Percentiles rank a stretch among this genome's conserved stretches.
Conservation (phyloP, 768 basidiomycete genomes). For the Suillus plorans region DNA sequence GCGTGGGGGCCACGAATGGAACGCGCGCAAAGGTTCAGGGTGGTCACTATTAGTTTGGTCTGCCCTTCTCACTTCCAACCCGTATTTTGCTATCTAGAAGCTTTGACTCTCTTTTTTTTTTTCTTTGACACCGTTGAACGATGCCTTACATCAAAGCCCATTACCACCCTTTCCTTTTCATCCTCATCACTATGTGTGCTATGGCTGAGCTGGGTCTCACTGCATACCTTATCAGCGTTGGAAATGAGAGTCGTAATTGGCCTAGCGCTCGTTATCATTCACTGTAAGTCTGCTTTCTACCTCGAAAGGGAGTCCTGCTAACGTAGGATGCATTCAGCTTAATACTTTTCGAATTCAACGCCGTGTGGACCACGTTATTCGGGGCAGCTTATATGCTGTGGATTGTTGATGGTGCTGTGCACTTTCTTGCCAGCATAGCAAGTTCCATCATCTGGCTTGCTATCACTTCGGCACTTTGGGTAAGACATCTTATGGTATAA, state of each 20-base stretch:
- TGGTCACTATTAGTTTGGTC: slow-evolving; percentile 17
- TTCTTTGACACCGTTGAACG: slow-evolving; percentile 13
- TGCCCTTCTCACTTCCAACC: background rate
- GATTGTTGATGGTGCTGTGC: slow-evolving; percentile 63
- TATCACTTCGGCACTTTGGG: slow-evolving; percentile 68
- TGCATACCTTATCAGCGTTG: slow-evolving; percentile 68
- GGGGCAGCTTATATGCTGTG: slow-evolving; percentile 69
- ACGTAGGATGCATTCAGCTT: slow-evolving; percentile 35
- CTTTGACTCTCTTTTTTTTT: slow-evolving; percentile 8
- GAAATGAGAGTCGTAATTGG: slow-evolving; percentile 63
- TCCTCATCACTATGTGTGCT: slow-evolving; percentile 63
- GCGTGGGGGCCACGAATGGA: slow-evolving; percentile 20
- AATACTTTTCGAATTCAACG: slow-evolving; percentile 60
- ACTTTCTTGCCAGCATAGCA: slow-evolving; percentile 73
- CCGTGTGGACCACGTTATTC: slow-evolving; percentile 76
- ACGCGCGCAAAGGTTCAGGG: slow-evolving; percentile 20
- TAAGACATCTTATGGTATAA: slow-evolving; percentile 26
- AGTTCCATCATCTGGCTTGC: slow-evolving; percentile 76
- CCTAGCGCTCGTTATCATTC: slow-evolving; percentile 62
- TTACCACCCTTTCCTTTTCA: slow-evolving; percentile 63
- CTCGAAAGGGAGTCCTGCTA: slow-evolving; percentile 6
- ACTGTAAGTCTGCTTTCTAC: slow-evolving; percentile 42
- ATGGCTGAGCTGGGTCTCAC: slow-evolving; percentile 75
- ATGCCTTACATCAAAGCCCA: slow-evolving; percentile 49
- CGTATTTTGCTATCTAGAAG: background rate